Conservation (phyloP, 805 yeast species). For the Zygosaccharomyces pseudorouxii region DNA sequence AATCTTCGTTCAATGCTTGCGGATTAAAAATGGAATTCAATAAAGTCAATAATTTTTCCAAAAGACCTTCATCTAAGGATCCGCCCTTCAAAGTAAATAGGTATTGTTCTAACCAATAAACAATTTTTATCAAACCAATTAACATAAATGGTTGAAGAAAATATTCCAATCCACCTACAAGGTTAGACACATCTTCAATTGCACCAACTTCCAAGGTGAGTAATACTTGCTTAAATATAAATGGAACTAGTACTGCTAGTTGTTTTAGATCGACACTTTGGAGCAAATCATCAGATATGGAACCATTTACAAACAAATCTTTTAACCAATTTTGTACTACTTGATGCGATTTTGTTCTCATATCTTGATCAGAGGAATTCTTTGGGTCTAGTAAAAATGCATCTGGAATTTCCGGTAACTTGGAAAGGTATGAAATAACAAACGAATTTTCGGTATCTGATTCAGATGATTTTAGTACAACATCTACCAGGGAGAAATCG, state of each 20-base stretch:
- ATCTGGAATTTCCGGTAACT: constrained; percentile 25
- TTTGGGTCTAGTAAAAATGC: constrained; percentile 25
- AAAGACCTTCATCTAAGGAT: constrained; percentile 24
- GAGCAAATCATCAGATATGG: constrained; percentile 80
- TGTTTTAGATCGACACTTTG: constrained; percentile 62
- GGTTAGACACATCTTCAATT: constrained; percentile 52
- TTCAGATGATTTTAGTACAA: constrained; percentile 21
- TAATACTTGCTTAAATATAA: constrained; percentile 67
- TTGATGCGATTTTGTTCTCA: constrained; percentile 28
- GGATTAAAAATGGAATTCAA: constrained; percentile 42
- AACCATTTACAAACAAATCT: constrained; percentile 77
- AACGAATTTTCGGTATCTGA: constrained; percentile 28
- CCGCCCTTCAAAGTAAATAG: constrained; percentile 34
- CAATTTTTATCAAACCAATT: constrained; percentile 49
- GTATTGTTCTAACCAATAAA: constrained; percentile 46
- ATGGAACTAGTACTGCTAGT: constrained; percentile 63
- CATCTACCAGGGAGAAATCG: constrained; percentile 32
- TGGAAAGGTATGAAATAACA: constrained; percentile 28
- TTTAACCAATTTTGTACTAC: constrained; percentile 67
- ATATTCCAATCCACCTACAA: constrained; percentile 79
- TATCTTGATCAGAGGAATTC: constrained; percentile 23
- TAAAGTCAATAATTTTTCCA: constrained; percentile 37
- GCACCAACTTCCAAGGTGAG: constrained; percentile 49
- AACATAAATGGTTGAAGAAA: constrained; percentile 76
- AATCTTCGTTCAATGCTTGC: constrained; percentile 42